Evolutionary conservation across 805 yeast genomes (phyloP), one percentile per base, ranked within the genome.

Genomic region (Yamadazyma philogaea): DNA sequence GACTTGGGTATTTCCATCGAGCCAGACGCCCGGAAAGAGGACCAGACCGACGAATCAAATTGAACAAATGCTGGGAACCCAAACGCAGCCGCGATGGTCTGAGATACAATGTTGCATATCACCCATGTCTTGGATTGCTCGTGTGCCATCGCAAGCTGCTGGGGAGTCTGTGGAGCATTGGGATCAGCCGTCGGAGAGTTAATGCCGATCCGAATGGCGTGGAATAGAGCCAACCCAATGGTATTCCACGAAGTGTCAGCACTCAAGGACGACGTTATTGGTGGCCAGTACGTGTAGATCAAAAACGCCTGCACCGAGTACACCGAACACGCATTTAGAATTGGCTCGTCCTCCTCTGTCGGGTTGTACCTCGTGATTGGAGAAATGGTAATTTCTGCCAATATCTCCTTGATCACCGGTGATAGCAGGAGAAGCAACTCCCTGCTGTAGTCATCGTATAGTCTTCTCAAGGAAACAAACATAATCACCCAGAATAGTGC

Each of bases 241-340:
- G 97, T 87, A 58, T 86, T 87, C 96, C 97, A 91, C 3, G 96
- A 84, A 6, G 96, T 84, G 58, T 93, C 98, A 0, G 98, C 96
- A 61, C 95, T 86, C 36, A 93, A 72, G 0, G 97, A 89, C 0
- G 98, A 88, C 0, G 96, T 87, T 30, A 90, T 74, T 3, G 97
- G 96, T 0, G 98, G 98, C 99, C 98, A 91, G 59, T 84, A 80
- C 0, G 97, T 84, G 62, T 86, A 88, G 1, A 91, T 67, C 20
- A 91, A 64, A 49, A 91, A 84, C 0, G 97, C 97, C 60, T 91
- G 99, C 0, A 91, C 97, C 0, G 96, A 85, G 57, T 84, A 91
- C 0, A 91, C 96, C 17, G 95, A 84, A 4, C 96, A 87, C 2
- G 89, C 91, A 53, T 90, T 90, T 55, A 87, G 70, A 10, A 86